Evolutionary conservation across 331 rosid species (phyloP).

Genomic region (Phaseolus coccineus): DNA sequence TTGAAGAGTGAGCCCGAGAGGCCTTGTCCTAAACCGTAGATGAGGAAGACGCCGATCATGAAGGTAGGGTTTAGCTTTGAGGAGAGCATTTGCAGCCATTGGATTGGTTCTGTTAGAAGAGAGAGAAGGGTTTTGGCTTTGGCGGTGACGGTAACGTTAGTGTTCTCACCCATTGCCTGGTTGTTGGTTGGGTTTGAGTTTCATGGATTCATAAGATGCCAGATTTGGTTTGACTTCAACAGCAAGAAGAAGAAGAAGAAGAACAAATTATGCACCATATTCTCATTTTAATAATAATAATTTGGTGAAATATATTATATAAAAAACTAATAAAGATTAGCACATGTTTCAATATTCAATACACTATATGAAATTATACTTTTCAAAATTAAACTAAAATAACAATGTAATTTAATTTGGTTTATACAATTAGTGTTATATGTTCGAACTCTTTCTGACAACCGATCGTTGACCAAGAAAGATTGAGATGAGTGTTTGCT

Average conservation of each 20-base stretch:
- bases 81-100: constrained; percentile 63
- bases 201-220: not conserved
- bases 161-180: not conserved
- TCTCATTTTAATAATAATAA: no score
- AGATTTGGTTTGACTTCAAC: constrained; percentile 6
- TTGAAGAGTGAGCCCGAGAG: constrained; percentile 66
- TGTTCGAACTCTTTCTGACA: no score
- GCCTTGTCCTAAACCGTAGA: constrained; percentile 76
- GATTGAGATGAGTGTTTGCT: not conserved
- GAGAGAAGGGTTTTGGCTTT: not conserved
- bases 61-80: constrained; percentile 53
- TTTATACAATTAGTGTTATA: no score
- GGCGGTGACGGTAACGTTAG: not conserved
- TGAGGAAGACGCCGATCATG: constrained; percentile 57
- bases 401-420: no score
- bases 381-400: no score
- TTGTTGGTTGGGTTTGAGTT: not conserved
- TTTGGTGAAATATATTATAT: no score
- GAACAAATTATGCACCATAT: no score
- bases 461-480: not conserved
- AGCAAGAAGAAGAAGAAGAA: no score
- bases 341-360: no score
- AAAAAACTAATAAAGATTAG: no score
- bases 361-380: no score
- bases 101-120: constrained; percentile 48